Evolutionary conservation across 176 grass and related monocot genomes (phyloP).

Genomic region (Triticum aestivum): DNA sequence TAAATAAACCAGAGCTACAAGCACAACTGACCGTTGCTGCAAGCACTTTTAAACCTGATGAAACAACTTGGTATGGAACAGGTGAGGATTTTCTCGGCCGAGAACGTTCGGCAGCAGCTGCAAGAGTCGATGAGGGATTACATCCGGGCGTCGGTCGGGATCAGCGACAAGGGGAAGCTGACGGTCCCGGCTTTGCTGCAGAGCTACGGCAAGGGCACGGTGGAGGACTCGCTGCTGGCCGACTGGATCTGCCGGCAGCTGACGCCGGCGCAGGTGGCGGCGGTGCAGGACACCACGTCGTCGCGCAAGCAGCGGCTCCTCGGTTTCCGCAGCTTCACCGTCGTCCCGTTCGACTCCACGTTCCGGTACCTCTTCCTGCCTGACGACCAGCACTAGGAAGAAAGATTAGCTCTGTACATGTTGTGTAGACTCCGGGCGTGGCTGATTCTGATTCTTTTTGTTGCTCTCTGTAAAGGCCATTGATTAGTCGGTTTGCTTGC

Average conservation of each 20-base stretch:
- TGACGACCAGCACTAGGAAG: not conserved
- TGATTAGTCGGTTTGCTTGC: not conserved
- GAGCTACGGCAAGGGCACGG: slow-evolving; percentile 73
- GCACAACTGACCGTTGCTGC: not conserved
- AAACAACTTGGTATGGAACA: not conserved
- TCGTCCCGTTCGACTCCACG: slow-evolving; percentile 68
- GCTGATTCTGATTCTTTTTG: slow-evolving; percentile 18
- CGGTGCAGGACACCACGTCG: slow-evolving; percentile 55
- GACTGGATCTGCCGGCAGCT: slow-evolving; percentile 93
- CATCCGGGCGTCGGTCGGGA: slow-evolving; percentile 72
- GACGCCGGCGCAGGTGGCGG: slow-evolving; percentile 53
- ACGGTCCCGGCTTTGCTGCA: slow-evolving; percentile 73
- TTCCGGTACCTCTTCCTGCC: slow-evolving; percentile 83
- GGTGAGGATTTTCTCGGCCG: slow-evolving; percentile 76
- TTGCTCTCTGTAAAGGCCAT: slow-evolving; percentile 21
- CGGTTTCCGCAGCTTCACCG: slow-evolving; percentile 57
- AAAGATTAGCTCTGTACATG: slow-evolving; percentile 14
- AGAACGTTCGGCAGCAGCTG: slow-evolving; percentile 54
- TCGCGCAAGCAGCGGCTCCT: slow-evolving; percentile 67
- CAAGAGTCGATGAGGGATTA: slow-evolving; percentile 86
- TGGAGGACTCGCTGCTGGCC: slow-evolving; percentile 81
- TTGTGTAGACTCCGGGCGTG: slow-evolving; percentile 32
- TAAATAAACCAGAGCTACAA: too few species aligned
- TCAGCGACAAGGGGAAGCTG: slow-evolving; percentile 78
- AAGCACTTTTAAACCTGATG: too few species aligned